Evolutionary conservation across 2,329 filamentous ascomycete species (phyloP), one percentile per base, ranked within the genome.

Genomic region (Nothophaeocryptopus gaeumannii): DNA sequence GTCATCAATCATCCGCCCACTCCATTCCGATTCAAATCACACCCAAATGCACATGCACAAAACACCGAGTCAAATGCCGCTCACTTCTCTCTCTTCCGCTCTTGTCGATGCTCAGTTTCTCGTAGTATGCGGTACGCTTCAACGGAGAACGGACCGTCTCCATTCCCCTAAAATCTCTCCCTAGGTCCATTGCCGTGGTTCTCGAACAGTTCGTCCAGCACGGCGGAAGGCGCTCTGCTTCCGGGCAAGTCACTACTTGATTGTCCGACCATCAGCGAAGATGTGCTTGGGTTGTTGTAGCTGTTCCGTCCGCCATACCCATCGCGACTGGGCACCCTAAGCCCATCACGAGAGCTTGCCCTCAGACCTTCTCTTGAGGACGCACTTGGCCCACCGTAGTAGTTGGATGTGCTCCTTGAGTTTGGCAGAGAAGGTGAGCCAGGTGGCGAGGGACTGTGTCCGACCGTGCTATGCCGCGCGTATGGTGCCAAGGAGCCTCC

Each of bases 191-290:
- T 67, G 15, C 72, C 73, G 63, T 90, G 85, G 56, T 87, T 88
- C 63, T 90, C 89, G 54, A 96, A 85, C 42, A 97, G 71, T 67
- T 96, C 90, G 52, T 97, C 91, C 34, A 97, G 76, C 67, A 90
- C 96, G 13, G 89, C 88, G 67, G 89, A 95, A 0, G 92, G 92
- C 12, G 90, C 86, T 50, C 91, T 78, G 49, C 83, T 83, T 45
- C 82, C 85, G 11, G 82, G 70, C 10, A 85, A 78, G 48, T 81
- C 77, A 55, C 83, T 86, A 47, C 45, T 60, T 60, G 58, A 68
- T 64, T 51, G 67, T 51, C 59, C 60, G 10, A 62, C 63, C 32
- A 55, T 56, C 36, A 70, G 60, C 38, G 67, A 69, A 34, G 63
- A 67, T 47, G 67, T 72, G 56, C 68, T 72, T 33, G 59, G 54